Conservation (phyloP, 305 asterid species). For the Fraxinus latifolia region DNA sequence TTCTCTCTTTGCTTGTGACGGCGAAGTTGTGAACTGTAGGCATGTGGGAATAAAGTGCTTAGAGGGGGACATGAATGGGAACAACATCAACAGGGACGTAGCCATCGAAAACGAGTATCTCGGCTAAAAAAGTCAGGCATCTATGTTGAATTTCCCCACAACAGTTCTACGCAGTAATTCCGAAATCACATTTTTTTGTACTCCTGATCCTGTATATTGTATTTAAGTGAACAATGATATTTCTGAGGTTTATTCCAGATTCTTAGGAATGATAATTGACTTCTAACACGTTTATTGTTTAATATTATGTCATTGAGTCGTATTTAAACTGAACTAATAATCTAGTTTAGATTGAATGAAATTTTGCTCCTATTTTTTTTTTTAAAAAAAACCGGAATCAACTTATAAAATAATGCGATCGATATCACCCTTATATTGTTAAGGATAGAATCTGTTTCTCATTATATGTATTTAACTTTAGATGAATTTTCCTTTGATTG, state of each 20-base stretch:
- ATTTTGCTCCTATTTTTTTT: too few species aligned
- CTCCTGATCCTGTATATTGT: background rate
- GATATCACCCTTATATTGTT: background rate
- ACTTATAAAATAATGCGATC: background rate
- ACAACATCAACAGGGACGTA: constrained; percentile 71
- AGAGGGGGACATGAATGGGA: constrained; percentile 93
- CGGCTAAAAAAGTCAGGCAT: constrained; percentile 45
- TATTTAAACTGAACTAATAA: background rate
- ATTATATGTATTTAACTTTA: background rate
- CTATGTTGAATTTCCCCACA: constrained; percentile 9
- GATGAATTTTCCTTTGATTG: background rate
- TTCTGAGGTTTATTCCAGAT: background rate
- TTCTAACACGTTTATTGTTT: background rate
- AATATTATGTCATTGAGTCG: background rate
- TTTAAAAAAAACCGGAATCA: background rate
- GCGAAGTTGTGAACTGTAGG: constrained; percentile 34
- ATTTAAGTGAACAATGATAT: background rate
- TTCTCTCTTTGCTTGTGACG: background rate
- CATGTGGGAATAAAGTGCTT: constrained; percentile 80
- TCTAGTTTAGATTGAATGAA: background rate
- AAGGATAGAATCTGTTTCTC: background rate
- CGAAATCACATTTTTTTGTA: background rate
- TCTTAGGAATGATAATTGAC: background rate
- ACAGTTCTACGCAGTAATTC: background rate
- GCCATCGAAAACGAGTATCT: constrained; percentile 71